Conservation (phyloP, 352 stramenopile genomes). For the Elongisporangium anandrum region DNA sequence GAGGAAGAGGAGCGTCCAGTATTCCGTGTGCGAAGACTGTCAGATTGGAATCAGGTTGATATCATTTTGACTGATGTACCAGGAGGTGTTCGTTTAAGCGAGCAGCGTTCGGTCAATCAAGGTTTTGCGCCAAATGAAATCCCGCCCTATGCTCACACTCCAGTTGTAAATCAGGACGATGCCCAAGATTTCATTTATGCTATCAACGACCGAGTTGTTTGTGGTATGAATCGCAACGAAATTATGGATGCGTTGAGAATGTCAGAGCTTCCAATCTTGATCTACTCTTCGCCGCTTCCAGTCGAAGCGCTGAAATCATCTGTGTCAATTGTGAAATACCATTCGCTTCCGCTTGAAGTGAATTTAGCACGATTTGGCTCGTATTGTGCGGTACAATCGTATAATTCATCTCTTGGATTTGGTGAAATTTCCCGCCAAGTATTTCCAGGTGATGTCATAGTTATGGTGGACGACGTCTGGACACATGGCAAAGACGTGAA, state of each 20-base stretch:
- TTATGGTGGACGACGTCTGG: conserved; percentile 37
- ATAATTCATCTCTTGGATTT: conserved; percentile 28
- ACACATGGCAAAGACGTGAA: conserved; percentile 22
- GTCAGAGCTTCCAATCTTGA: conserved; percentile 23
- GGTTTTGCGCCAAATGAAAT: neutral
- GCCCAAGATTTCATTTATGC: conserved; percentile 28
- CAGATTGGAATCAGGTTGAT: neutral
- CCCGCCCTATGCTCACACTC: neutral
- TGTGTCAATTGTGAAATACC: conserved; percentile 60
- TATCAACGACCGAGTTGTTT: conserved; percentile 50
- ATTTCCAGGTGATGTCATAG: conserved; percentile 61
- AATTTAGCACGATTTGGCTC: conserved; percentile 27
- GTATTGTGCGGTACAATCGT: conserved; percentile 48
- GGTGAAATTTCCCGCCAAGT: conserved; percentile 56
- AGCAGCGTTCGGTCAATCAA: neutral
- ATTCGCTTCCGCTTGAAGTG: conserved; percentile 33
- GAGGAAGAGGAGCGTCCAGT: conserved; percentile 16
- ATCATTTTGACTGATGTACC: neutral
- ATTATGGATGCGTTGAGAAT: conserved; percentile 33
- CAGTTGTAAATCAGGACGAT: neutral
- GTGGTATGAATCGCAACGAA: conserved; percentile 29
- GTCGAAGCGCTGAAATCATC: conserved; percentile 48
- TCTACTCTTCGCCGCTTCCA: conserved; percentile 44
- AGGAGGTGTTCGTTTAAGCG: neutral
- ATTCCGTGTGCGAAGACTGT: conserved; percentile 15